Evolutionary conservation across 805 yeast genomes (phyloP), one percentile per base, ranked within the genome.

Genomic region (Zygotorulaspora danielsina): DNA sequence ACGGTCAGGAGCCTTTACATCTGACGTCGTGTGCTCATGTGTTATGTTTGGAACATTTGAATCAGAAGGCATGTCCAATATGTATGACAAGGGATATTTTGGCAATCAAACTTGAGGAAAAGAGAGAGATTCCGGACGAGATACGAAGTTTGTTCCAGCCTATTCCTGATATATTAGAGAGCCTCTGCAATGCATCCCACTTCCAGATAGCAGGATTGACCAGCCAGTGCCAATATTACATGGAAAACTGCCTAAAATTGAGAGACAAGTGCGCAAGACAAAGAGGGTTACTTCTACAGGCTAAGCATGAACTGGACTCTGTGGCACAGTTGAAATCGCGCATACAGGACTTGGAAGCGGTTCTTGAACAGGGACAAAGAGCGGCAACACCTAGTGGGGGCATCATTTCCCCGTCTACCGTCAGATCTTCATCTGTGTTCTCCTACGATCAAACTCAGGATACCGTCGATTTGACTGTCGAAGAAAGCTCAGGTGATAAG

Each of bases 1-100:
- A 51, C 8, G 21, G 32, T 13, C 53, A 41, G 3, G 52, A 48
- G n/a, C 54, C 54, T 1, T 50, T 66, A 16, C 49, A 48, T 29
- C 39, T 66, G 33, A 65, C 68, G 1, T 64, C 69, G 2, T 66
- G 71, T 50, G 70, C 69, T 3, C 70, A 66, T 44, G 52, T 60
- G 1, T 43, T 66, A 15, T 66, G 71, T 33, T 48, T 53, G 2
- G 53, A 54, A 10, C 69, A 66, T 45, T 33, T 51, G 27, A 30
- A 31, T 19, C 27, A 24, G 5, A 42, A 36, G n/a, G 17, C 26
- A 2, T 54, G 61, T 26, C 45, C 56, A 4, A 28, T 50, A 18
- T 57, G 61, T 29, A 25, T 43, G 10, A 48, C 50, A 2, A 27
- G 22, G 12, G 55, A 53, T 38, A 46, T 53, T 6, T 49, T 59